Evolutionary conservation across 768 basidiomycete genomes (phyloP), one percentile per base, ranked within the genome.

Genomic region (Mycena capillaripes): DNA sequence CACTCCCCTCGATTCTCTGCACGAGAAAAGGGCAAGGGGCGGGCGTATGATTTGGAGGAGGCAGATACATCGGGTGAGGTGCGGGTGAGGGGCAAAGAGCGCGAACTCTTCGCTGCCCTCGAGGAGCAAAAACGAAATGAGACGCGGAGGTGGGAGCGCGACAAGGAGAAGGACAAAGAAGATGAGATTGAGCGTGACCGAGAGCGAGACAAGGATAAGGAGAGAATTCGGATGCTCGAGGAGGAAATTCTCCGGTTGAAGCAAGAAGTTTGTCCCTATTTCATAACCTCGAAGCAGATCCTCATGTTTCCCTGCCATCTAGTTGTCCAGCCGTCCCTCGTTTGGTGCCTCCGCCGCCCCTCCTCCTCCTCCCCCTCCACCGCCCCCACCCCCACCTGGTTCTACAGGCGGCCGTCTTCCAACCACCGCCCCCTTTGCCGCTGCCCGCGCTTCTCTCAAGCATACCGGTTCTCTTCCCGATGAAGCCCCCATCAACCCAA

Each of bases 391-490:
- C 0, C 86, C 85, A 0, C 83, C 85, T 0, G 87, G 89, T 0
- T 78, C 80, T 52, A 3, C 64, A 16, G 70, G 53, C 75, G 76
- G 25, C 75, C 81, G 48, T 75, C 80, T 82, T 32, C 76, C 83
- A 19, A 67, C 74, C 48, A 38, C 12, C 12, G 83, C 40, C 73
- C 85, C 91, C 48, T 92, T 93, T 66, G 82, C 86, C 4, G 83
- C 86, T 27, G 90, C 89, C 4, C 91, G 94, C 3, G 91, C 94
- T n/a, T 84, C 89, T 17, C 84, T 95, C 25, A 92, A 91, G 60
- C 89, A 86, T 23, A 71, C 65, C 30, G 86, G 87, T 7, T 85
- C 83, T 1, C 77, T 82, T 1, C 93, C 93, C 0, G 82, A 87
- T 21, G 93, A 94, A 79, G 89, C 89, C 0, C 91, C 93, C 0